Evolutionary conservation across 2,329 filamentous ascomycete species (phyloP).

Genomic region (Penicillium glabrum): DNA sequence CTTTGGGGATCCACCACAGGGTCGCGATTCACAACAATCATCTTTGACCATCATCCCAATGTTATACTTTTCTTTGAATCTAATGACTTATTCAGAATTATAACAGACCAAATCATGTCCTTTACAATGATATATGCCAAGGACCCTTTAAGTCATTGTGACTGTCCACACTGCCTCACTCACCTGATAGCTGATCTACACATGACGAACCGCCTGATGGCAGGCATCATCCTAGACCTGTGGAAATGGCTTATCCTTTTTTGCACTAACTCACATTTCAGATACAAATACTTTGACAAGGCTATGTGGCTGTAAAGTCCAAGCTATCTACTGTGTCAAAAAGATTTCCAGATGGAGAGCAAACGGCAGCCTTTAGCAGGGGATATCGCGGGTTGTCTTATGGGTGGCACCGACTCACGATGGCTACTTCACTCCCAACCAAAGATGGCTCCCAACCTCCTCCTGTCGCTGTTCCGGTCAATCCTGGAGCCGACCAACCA

Average conservation of each 20-base stretch:
- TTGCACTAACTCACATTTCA: neutral
- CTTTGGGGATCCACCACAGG: neutral
- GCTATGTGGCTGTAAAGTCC: neutral
- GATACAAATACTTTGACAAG: neutral
- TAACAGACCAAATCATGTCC: neutral
- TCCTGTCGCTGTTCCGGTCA: constrained; percentile 1
- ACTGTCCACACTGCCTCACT: constrained; percentile 5
- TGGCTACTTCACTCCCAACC: neutral
- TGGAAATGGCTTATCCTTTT: neutral
- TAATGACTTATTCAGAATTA: neutral
- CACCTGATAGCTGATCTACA: constrained; percentile 17
- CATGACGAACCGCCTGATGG: constrained; percentile 22
- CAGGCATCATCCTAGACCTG: constrained; percentile 5
- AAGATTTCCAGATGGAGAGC: constrained; percentile 15
- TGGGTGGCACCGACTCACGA: constrained; percentile 7
- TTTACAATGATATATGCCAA: neutral
- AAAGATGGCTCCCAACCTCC: neutral
- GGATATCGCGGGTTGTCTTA: constrained; percentile 9
- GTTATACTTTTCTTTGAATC: too few relatives aligned
- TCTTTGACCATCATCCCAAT: too few relatives aligned
- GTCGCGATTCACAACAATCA: too few relatives aligned
- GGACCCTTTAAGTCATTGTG: constrained; percentile 6
- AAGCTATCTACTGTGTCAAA: neutral
- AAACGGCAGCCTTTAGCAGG: constrained; percentile 1
- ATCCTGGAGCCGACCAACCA: constrained; percentile 1